Conservation (phyloP, 257 asterid genomes). For the Misopates orontium region DNA sequence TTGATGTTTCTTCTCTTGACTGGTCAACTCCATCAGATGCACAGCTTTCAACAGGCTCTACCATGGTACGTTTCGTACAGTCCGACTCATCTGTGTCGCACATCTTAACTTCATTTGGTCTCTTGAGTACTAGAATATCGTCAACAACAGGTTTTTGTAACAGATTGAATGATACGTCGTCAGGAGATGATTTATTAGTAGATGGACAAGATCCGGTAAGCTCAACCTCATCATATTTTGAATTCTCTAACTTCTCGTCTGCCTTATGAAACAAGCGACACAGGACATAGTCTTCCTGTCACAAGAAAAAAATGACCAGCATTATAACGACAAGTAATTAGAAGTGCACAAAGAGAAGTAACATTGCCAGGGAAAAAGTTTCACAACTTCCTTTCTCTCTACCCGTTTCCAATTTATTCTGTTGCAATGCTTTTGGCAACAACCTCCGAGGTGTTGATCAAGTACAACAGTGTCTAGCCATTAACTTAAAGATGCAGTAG, state of each 20-base stretch:
- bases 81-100: conserved; percentile 36
- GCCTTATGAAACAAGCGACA: conserved; percentile 73
- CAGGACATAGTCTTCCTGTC: conserved; percentile 65
- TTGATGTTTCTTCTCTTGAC: conserved; percentile 37
- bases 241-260: conserved; percentile 46
- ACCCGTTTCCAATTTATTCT: background rate
- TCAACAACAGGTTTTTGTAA: conserved; percentile 42
- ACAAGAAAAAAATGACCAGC: conserved; percentile 12
- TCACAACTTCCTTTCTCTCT: background rate
- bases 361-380: background rate
- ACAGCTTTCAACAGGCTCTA: conserved; percentile 38
- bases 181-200: conserved; percentile 57
- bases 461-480: background rate
- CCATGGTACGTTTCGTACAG: conserved; percentile 30
- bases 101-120: conserved; percentile 38
- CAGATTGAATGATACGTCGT: conserved; percentile 49
- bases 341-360: background rate
- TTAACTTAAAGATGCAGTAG: background rate
- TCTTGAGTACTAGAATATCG: conserved; percentile 35
- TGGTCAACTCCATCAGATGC: conserved; percentile 43
- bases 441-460: conserved; percentile 5
- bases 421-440: background rate
- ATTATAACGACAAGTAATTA: conserved; percentile 13
- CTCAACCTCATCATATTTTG: conserved; percentile 46
- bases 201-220: conserved; percentile 43